Base-by-base conservation (phyloP, 2,329 filamentous ascomycete genomes). In the Cercospora nicotianae region DNA sequence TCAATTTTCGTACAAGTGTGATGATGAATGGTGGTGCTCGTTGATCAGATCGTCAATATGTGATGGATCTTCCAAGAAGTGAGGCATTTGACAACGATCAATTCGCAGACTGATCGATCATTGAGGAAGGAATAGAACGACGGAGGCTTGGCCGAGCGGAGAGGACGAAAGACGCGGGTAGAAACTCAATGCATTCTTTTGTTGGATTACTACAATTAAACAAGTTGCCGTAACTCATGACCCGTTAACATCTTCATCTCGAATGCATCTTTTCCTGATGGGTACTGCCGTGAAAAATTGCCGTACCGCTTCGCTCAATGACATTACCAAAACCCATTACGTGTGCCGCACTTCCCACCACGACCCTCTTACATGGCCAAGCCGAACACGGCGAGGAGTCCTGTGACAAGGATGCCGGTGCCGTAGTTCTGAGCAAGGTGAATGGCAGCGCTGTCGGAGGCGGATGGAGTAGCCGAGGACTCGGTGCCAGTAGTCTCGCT, bases 361-460 rank as follows among this genome's bases (percentile, higher is more conserved):
- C n/a, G 18, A 39, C 23, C 18, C 48, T 57, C 48, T 74, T 86
- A 90, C 77, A 90, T 78, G 69, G 87, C 80, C 69, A 89, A 77
- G 70, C 86, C 86, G 74, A 89, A 86, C 64, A 86, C 78, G 61
- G 84, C 83, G 66, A 87, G 79, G 70, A 89, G 78, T 74, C 84
- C 84, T 68, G 83, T 83, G 60, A 83, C 84, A 65, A 78, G 59
- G 66, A 76, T 68, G 64, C 82, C 82, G 64, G 84, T 85, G 61
- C 85, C 84, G 75, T 85, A 85, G 70, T 84, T 81, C 74, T 82
- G 81, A 60, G 78, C 80, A 72, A 82, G 73, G 72, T 77, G 78
- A 70, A 84, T 68, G 68, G 82, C 84, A 69, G 79, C 78, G 48
- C 73, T 75, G 18, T 77, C 75, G 23, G 77, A 71, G 30, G 76